Percentiles rank a stretch among this genome's conserved stretches.
These are phyloP conservation scores for Blastocladiella emersonii DNA, from an alignment of 371 early-diverging fungal genomes.

Conservation along the genomic window DNA sequence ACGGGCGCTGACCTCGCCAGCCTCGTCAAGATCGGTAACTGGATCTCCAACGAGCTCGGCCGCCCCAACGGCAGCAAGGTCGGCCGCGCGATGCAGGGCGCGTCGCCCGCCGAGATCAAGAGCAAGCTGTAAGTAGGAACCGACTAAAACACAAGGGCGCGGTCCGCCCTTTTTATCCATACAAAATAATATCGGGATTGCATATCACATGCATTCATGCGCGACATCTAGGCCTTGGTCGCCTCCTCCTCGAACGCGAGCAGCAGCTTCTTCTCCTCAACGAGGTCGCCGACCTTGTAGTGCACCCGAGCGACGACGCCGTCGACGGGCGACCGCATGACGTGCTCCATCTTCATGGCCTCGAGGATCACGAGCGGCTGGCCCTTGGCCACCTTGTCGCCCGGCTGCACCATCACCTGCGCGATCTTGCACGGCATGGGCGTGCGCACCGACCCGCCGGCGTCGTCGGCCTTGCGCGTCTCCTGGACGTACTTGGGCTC, in stretches of 20 bases:
- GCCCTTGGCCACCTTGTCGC: conserved; percentile 71
- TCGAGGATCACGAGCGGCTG: conserved; percentile 72
- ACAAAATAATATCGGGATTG: too few relatives aligned
- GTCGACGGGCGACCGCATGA: conserved; percentile 66
- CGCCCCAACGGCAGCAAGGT: conserved; percentile 25
- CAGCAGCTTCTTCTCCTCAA: conserved; percentile 68
- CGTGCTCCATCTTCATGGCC: conserved; percentile 98
- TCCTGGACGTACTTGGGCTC: conserved; percentile 37
- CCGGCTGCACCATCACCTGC: conserved; percentile 62
- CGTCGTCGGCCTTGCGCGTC: conserved; percentile 12
- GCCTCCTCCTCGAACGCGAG: conserved; percentile 38
- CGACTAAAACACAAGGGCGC: too few relatives aligned
- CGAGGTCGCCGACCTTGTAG: conserved; percentile 75
- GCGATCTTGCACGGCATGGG: conserved; percentile 96
- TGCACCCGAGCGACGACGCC: conserved; percentile 61
- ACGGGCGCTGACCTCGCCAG: conserved; percentile 65
- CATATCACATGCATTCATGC: too few relatives aligned
- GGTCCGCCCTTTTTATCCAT: too few relatives aligned
- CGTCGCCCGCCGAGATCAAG: background rate
- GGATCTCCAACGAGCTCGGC: conserved; percentile 64
- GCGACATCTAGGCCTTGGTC: background rate
- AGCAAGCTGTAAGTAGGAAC: conserved; percentile 4
- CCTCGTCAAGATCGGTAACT: conserved; percentile 61
- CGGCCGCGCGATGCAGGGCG: background rate
- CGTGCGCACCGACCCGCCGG: conserved; percentile 59